phyloP scores from a whole-genome alignment of 495 filamentous ascomycete genomes.

The Haplographium delicatum region DNA sequence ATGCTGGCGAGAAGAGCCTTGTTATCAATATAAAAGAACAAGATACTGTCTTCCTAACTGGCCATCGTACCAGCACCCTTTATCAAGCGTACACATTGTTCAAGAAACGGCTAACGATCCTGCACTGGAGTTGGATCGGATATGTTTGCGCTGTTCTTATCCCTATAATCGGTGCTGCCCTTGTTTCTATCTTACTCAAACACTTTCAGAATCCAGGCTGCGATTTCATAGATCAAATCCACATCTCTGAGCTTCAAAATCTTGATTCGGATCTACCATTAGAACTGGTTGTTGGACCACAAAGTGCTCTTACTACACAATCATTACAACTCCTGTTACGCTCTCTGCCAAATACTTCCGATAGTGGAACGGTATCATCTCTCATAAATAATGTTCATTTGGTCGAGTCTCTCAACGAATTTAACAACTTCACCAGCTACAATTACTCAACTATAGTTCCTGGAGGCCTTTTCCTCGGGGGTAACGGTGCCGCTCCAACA shows the following conservation, averaged over 20 bases:
- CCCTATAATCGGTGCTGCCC: slow-evolving; percentile 65
- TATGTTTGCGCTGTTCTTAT: slow-evolving; percentile 63
- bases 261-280: slow-evolving; percentile 31
- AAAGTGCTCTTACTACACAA: slow-evolving; percentile 35
- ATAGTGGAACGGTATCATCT: slow-evolving; percentile 14
- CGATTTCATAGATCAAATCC: slow-evolving; percentile 38
- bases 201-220: slow-evolving; percentile 51
- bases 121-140: slow-evolving; percentile 67
- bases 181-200: slow-evolving; percentile 65
- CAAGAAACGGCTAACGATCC: slow-evolving; percentile 66
- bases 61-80: slow-evolving; percentile 53
- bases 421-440: slow-evolving; percentile 53
- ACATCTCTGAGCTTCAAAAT: slow-evolving; percentile 28
- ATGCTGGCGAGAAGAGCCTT: slow-evolving; percentile 5
- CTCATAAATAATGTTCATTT: slow-evolving; percentile 30
- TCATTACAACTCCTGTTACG: slow-evolving; percentile 35
- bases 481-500: slow-evolving; percentile 45
- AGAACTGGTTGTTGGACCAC: slow-evolving; percentile 58
- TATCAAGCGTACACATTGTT: slow-evolving; percentile 66
- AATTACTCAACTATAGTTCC: slow-evolving; percentile 61
- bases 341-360: slow-evolving; percentile 29
- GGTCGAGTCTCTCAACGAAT: slow-evolving; percentile 61
- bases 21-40: neutral
- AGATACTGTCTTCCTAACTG: slow-evolving; percentile 51
- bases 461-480: slow-evolving; percentile 63